A percentile compares a stretch with the other conserved stretches of the same genome.
Conservation (phyloP, 2,329 filamentous ascomycete genomes). For the Cyanodermella asteris region DNA sequence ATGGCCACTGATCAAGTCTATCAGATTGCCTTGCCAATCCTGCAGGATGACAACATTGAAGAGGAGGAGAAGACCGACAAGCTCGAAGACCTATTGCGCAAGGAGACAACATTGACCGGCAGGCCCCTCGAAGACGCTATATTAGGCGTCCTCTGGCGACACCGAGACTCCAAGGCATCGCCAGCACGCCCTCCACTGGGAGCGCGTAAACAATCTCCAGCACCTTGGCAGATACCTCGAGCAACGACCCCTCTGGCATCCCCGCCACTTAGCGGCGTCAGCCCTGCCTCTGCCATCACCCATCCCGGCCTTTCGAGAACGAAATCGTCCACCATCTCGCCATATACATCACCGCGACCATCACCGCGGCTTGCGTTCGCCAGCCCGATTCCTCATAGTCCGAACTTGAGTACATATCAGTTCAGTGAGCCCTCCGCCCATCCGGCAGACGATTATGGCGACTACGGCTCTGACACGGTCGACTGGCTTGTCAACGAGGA, state of each 20-base stretch:
- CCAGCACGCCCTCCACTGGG: conserved; percentile 74
- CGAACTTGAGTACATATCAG: conserved; percentile 83
- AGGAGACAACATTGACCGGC: conserved; percentile 54
- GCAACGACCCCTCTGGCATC: conserved; percentile 59
- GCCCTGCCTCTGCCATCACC: conserved; percentile 63
- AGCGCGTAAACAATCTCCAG: conserved; percentile 74
- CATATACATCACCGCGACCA: conserved; percentile 81
- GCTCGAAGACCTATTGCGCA: conserved; percentile 65
- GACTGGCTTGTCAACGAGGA: conserved; percentile 91
- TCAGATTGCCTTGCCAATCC: conserved; percentile 71
- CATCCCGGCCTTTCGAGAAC: conserved; percentile 55
- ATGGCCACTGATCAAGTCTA: conserved; percentile 92
- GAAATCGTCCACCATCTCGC: conserved; percentile 59
- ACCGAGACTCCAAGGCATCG: conserved; percentile 35
- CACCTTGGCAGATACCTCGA: conserved; percentile 65
- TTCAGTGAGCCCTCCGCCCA: conserved; percentile 68
- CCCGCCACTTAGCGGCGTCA: conserved; percentile 52
- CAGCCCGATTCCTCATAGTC: conserved; percentile 86
- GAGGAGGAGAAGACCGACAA: conserved; percentile 92
- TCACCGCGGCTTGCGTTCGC: conserved; percentile 80
- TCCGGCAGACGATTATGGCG: conserved; percentile 71
- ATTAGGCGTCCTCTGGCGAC: conserved; percentile 70
- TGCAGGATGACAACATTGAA: conserved; percentile 61
- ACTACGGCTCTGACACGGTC: conserved; percentile 82
- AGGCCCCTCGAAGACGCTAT: conserved; percentile 70